phyloP scores from a whole-genome alignment of 176 grass and related monocot species.

The Aegilops sharonensis region DNA sequence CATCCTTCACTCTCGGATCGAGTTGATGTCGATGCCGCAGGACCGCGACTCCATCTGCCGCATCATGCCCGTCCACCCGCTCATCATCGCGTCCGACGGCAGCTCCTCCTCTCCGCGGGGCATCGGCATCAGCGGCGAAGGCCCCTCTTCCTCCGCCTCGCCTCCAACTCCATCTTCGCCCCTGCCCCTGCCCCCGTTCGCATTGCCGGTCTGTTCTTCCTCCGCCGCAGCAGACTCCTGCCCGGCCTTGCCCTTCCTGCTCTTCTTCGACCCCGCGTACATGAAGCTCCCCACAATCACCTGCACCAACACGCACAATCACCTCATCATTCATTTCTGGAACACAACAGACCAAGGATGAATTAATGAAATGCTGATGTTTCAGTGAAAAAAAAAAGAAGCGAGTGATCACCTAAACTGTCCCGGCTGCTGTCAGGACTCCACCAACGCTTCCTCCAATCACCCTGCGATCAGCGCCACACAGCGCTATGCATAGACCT shows the following conservation, averaged over 20 bases:
- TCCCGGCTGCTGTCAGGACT: slow-evolving; percentile 57
- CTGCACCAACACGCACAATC: background rate
- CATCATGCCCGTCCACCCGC: slow-evolving; percentile 41
- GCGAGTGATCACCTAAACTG: slow-evolving; percentile 49
- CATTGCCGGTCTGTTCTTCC: background rate
- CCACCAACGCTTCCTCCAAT: slow-evolving; percentile 72
- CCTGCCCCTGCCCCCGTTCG: background rate
- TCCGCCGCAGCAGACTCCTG: background rate
- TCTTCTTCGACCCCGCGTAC: slow-evolving; percentile 46
- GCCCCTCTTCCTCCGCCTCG: background rate
- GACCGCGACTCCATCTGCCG: slow-evolving; percentile 42
- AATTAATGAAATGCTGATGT: background rate
- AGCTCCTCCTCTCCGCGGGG: background rate
- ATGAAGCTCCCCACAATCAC: slow-evolving; percentile 59
- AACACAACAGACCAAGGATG: too few relatives aligned
- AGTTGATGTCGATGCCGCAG: slow-evolving; percentile 42
- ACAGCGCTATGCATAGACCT: slow-evolving; percentile 66
- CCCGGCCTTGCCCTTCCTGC: slow-evolving; percentile 39
- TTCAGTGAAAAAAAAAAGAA: too few relatives aligned
- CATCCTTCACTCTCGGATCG: slow-evolving; percentile 13
- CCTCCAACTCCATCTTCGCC: background rate
- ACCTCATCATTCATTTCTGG: too few relatives aligned
- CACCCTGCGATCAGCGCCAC: slow-evolving; percentile 50
- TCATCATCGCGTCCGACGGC: slow-evolving; percentile 19
- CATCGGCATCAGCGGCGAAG: background rate